Conservation (phyloP, 192 early-diverging fungal species). For the Piromyces sp. region DNA sequence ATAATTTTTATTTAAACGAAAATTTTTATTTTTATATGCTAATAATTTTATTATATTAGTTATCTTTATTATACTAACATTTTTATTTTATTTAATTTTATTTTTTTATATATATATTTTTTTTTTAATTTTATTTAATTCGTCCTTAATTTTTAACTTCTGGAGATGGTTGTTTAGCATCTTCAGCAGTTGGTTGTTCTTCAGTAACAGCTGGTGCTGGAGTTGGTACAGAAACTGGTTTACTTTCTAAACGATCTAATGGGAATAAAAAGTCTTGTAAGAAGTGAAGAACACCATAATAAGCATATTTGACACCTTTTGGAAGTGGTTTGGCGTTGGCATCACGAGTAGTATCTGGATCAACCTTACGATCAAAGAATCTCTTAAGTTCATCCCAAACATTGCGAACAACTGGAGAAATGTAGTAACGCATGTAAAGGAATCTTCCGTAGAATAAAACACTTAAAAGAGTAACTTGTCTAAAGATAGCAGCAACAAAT, state of each 20-base stretch:
- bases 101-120: too few species aligned
- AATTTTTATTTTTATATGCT: too few species aligned
- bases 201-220: not conserved
- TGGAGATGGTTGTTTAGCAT: too few species aligned
- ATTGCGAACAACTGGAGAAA: not conserved
- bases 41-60: too few species aligned
- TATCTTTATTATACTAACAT: too few species aligned
- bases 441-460: not conserved
- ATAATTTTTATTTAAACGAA: too few species aligned
- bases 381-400: not conserved
- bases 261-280: not conserved
- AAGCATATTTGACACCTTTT: not conserved
- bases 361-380: not conserved
- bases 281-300: not conserved
- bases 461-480: not conserved
- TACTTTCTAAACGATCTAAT: not conserved
- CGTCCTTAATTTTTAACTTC: too few species aligned
- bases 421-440: not conserved
- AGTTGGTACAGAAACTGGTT: not conserved
- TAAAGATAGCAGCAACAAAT: not conserved
- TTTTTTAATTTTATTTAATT: too few species aligned
- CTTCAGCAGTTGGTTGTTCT: not conserved
- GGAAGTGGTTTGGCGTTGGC: not conserved
- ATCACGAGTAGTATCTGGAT: not conserved
- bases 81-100: too few species aligned